Percentiles rank a stretch among this genome's conserved stretches.
These are phyloP conservation scores for Leccinum arenicola DNA, from an alignment of 768 basidiomycete genomes.

Conservation along the genomic window DNA sequence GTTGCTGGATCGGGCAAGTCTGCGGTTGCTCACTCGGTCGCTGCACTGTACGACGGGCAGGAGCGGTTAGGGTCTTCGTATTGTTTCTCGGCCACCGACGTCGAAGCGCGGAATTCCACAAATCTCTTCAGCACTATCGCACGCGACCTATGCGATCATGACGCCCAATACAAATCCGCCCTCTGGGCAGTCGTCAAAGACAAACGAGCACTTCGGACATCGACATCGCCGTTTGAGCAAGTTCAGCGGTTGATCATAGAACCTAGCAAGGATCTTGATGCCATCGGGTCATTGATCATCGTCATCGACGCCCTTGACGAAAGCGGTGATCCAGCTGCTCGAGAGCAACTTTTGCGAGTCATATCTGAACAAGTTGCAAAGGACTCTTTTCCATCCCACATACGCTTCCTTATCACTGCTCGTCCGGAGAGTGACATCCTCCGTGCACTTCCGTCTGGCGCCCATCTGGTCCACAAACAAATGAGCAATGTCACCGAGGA, in stretches of 20 bases:
- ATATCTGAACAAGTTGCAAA: background rate
- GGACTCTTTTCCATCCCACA: background rate
- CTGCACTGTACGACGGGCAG: background rate
- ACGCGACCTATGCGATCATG: too few species aligned
- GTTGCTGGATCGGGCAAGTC: background rate
- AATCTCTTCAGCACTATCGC: background rate
- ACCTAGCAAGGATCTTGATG: background rate
- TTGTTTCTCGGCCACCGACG: background rate
- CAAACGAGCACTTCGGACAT: too few species aligned
- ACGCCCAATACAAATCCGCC: too few species aligned
- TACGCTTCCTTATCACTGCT: background rate
- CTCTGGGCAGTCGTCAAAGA: too few species aligned
- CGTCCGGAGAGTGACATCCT: background rate
- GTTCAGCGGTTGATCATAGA: background rate
- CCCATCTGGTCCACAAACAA: background rate
- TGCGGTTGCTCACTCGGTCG: too few species aligned
- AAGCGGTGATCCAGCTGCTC: background rate
- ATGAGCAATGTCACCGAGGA: too few species aligned
- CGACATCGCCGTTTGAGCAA: background rate
- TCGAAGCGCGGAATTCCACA: background rate
- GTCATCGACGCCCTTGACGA: background rate
- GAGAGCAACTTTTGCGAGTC: too few species aligned
- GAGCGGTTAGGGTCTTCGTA: background rate
- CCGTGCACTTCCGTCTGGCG: background rate
- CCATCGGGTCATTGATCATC: background rate